Evolutionary conservation across 1,284 basidiomycete genomes (phyloP).

Genomic region (Meripilus lineatus): DNA sequence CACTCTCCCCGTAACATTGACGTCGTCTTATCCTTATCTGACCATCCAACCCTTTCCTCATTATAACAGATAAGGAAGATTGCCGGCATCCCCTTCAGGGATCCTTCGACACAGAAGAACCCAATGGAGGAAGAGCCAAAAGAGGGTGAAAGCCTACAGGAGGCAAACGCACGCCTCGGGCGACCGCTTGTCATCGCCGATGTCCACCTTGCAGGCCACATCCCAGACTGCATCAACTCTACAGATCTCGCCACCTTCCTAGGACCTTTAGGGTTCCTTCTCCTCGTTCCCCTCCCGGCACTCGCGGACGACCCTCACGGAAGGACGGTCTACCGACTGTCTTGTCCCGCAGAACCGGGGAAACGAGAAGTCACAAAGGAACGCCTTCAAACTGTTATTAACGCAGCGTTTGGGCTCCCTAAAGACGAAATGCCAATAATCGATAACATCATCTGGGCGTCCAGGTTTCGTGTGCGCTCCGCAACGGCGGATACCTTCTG

Average conservation of each 20-base stretch:
- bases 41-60: background rate
- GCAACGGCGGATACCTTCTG: slow-evolving; percentile 3
- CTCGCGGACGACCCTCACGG: slow-evolving; percentile 1
- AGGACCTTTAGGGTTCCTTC: background rate
- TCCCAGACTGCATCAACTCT: background rate
- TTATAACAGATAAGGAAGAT: background rate
- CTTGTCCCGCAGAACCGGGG: slow-evolving; percentile 1
- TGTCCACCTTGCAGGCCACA: slow-evolving; percentile 1
- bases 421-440: background rate
- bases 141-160: too few relatives aligned
- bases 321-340: slow-evolving; percentile 1
- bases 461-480: background rate
- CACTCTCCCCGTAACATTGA: background rate
- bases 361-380: background rate
- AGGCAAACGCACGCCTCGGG: too few relatives aligned
- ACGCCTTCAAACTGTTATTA: background rate
- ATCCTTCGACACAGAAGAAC: slow-evolving; percentile 1
- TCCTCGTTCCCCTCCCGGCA: background rate
- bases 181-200: slow-evolving; percentile 1
- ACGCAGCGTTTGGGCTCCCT: background rate
- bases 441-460: background rate
- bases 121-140: too few relatives aligned
- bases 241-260: background rate
- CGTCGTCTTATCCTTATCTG: background rate
- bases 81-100: slow-evolving; percentile 2